Evolutionary conservation across 306 rosid species (phyloP).

Genomic region (Cucumis sativus): DNA sequence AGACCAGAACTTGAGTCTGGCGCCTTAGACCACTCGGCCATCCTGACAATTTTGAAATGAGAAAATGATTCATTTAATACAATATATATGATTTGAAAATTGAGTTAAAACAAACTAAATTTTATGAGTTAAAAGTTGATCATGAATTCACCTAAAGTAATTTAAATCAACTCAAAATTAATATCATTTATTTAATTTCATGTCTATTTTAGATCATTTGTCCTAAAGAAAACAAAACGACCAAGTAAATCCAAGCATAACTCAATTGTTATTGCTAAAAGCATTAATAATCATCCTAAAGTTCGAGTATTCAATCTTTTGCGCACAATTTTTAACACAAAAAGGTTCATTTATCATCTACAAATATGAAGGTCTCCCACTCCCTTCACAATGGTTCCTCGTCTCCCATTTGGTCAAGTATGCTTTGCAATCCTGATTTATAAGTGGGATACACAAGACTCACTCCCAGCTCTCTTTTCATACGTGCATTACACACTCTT

Average conservation of each 20-base stretch:
- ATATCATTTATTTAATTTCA: too few species aligned
- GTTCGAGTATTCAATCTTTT: background rate
- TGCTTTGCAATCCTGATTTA: slow-evolving; percentile 50
- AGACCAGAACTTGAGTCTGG: slow-evolving; percentile 39
- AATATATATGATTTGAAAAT: too few species aligned
- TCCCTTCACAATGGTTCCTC: slow-evolving; percentile 19
- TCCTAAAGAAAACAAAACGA: too few species aligned
- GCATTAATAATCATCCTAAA: background rate
- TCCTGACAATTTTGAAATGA: background rate
- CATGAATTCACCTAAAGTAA: too few species aligned
- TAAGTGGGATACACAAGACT: slow-evolving; percentile 58
- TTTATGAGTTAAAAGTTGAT: too few species aligned
- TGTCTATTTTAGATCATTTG: too few species aligned
- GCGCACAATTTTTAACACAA: background rate
- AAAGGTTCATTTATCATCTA: background rate
- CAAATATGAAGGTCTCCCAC: background rate
- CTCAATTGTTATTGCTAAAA: too few species aligned
- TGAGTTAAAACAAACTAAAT: too few species aligned
- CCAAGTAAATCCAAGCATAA: background rate
- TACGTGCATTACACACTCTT: slow-evolving; percentile 49
- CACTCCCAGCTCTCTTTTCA: slow-evolving; percentile 61
- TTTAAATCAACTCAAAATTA: too few species aligned
- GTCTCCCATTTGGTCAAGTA: slow-evolving; percentile 38
- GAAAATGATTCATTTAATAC: too few species aligned
- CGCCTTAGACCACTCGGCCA: slow-evolving; percentile 35